Base-by-base conservation (phyloP, 2,329 filamentous ascomycete genomes). In the Rhynchosporium graminicola region DNA sequence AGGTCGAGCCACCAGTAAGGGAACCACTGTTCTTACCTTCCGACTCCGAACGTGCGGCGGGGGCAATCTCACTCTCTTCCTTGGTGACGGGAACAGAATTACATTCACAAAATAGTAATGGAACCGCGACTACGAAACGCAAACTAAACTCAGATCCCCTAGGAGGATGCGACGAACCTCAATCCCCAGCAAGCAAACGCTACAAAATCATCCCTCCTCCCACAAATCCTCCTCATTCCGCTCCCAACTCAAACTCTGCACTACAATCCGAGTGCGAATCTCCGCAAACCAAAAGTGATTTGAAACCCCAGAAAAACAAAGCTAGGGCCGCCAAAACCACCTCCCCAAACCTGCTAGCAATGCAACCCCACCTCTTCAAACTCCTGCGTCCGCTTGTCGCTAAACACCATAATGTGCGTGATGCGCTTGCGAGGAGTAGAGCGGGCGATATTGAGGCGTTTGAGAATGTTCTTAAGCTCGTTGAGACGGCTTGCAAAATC, bases 321-420 rank as follows among this genome's bases (percentile, higher is more conserved):
- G 69, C 56, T 2, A 59, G 74, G 63, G 72, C 65, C 8, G 76
- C 77, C 46, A 77, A 67, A 56, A 63, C 68, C 4, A 74, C 64
- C 75, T 78, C 67, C 71, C 84, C 78, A 3, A 98, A 95, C 74
- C 80, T 97, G 54, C 81, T 84, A 10, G 87, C 87, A 40, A 91
- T 97, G 82, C 93, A 98, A 76, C 87, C 92, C 0, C 95, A 99
- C 76, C 84, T 97, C 48, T 99, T 99, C 80, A 90, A 96, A 74
- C 83, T 99, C 31, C 83, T 98, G 28, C 85, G 94, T 15, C 87
- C 94, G 38, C 83, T 98, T 29, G 87, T 99, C 40, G 81, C 87
- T 2, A 83, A 82, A 65, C 90, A 97, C 76, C 93, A 91, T 29
- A 83, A 95, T 68, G 87, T 98, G 38, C 86, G 95, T 38, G 92